Conservation (phyloP, 208 protist genomes). For the Porcisia hertigi region DNA sequence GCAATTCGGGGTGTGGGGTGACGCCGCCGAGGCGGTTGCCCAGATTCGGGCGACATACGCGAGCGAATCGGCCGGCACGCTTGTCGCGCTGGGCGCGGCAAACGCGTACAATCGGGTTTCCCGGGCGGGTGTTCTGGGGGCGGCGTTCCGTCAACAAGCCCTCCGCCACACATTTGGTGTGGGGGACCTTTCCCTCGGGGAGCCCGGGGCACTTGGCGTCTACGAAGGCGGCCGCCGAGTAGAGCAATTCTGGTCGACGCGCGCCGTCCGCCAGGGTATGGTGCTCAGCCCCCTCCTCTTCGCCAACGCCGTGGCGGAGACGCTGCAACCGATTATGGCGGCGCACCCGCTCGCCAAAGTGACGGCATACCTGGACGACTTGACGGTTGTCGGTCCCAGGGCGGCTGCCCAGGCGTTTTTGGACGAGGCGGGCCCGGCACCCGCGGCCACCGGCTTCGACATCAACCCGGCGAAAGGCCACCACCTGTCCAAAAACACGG, state of each 20-base stretch:
- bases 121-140: slow-evolving; percentile 4
- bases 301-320: slow-evolving; percentile 15
- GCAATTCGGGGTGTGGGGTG: slow-evolving; percentile 31
- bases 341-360: slow-evolving; percentile 11
- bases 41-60: slow-evolving; percentile 9
- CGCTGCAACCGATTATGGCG: slow-evolving; percentile 9
- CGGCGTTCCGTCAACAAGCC: not conserved
- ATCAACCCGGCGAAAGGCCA: slow-evolving; percentile 34
- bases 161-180: slow-evolving; percentile 20
- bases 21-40: slow-evolving; percentile 18
- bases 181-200: slow-evolving; percentile 20
- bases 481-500: slow-evolving; percentile 1
- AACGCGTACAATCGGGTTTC: slow-evolving; percentile 41
- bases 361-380: slow-evolving; percentile 40
- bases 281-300: slow-evolving; percentile 40
- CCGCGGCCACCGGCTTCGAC: slow-evolving; percentile 21
- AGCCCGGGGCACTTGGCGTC: slow-evolving; percentile 14
- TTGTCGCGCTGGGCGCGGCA: slow-evolving; percentile 33
- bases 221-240: slow-evolving; percentile 25
- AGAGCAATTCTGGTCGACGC: slow-evolving; percentile 15
- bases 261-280: slow-evolving; percentile 41
- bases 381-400: slow-evolving; percentile 23
- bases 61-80: slow-evolving; percentile 1
- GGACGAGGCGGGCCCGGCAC: slow-evolving; percentile 10
- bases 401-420: slow-evolving; percentile 6